Conservation (phyloP, 371 early-diverging fungal genomes). For the Capillidium rhysosporum region DNA sequence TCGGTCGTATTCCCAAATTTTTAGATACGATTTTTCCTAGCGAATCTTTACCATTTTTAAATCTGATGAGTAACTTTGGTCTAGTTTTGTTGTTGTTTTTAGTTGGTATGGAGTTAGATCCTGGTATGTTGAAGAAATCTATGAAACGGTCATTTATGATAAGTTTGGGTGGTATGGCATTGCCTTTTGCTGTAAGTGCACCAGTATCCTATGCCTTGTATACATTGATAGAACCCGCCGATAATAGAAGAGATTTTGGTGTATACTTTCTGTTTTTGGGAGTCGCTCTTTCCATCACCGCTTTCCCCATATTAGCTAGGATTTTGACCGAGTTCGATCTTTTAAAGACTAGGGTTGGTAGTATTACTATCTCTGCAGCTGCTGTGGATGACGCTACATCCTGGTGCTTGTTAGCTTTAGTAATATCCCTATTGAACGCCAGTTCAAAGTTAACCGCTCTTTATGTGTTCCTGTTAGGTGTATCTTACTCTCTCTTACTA, state of each 20-base stretch:
- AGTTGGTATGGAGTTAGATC: conserved; percentile 63
- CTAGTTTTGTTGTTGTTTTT: conserved; percentile 78
- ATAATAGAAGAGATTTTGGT: conserved; percentile 18
- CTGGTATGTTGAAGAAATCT: conserved; percentile 21
- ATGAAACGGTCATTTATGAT: conserved; percentile 25
- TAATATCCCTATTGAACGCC: conserved; percentile 52
- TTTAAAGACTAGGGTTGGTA: conserved; percentile 60
- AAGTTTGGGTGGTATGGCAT: conserved; percentile 42
- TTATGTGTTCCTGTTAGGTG: conserved; percentile 39
- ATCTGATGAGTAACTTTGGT: conserved; percentile 67
- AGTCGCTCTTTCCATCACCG: conserved; percentile 83
- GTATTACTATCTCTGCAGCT: conserved; percentile 64
- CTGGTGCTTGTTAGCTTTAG: conserved; percentile 66
- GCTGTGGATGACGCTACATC: conserved; percentile 74
- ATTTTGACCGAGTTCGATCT: conserved; percentile 74
- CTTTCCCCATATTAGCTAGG: conserved; percentile 83
- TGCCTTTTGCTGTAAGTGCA: conserved; percentile 55
- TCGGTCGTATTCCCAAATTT: conserved; percentile 49
- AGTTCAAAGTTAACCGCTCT: conserved; percentile 36
- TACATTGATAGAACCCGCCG: neutral
- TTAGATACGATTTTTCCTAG: conserved; percentile 34
- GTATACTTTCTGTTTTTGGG: conserved; percentile 62
- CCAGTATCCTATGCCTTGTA: conserved; percentile 41
- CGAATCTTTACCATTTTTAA: conserved; percentile 39
- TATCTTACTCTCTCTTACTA: conserved; percentile 37